Conservation (phyloP, 1,284 basidiomycete genomes). For the Microbotryum saponariae region DNA sequence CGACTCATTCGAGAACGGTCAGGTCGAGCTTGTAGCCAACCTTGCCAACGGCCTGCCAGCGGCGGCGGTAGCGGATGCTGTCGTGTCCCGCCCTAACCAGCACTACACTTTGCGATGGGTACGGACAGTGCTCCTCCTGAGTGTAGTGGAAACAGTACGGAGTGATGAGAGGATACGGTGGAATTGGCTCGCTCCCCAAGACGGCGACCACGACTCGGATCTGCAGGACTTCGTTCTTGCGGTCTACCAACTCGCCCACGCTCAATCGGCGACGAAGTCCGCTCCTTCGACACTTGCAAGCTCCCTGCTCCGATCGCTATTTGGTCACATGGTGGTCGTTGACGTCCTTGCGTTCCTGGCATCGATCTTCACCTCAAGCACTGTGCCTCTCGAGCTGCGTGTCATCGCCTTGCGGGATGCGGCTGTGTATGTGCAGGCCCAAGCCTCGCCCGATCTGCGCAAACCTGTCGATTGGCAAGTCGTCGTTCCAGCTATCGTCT, state of each 20-base stretch:
- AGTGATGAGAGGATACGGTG: conserved; percentile 12
- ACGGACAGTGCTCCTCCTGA: conserved; percentile 35
- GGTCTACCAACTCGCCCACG: conserved; percentile 58
- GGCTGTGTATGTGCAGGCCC: conserved; percentile 50
- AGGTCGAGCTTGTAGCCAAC: background rate
- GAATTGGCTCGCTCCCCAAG: conserved; percentile 25
- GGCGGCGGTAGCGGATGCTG: conserved; percentile 2
- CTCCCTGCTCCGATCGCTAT: conserved; percentile 56
- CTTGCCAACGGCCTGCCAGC: background rate
- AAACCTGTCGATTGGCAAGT: conserved; percentile 65
- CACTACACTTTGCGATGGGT: conserved; percentile 36
- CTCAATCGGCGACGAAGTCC: conserved; percentile 37
- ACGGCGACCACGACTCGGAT: background rate
- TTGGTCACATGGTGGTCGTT: conserved; percentile 56
- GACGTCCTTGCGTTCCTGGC: conserved; percentile 74
- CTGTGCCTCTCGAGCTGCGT: conserved; percentile 47
- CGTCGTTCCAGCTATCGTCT: conserved; percentile 66
- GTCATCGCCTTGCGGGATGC: conserved; percentile 71
- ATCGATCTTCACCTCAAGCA: conserved; percentile 52
- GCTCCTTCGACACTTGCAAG: conserved; percentile 49
- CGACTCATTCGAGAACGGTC: conserved; percentile 5
- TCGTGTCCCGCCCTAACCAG: conserved; percentile 37
- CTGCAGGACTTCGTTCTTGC: conserved; percentile 1
- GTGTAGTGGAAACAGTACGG: conserved; percentile 19
- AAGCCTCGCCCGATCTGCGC: conserved; percentile 43